A percentile compares a stretch with the other conserved stretches of the same genome.
phyloP scores from a whole-genome alignment of 441 rosid genomes.

The Aleurites moluccanus region DNA sequence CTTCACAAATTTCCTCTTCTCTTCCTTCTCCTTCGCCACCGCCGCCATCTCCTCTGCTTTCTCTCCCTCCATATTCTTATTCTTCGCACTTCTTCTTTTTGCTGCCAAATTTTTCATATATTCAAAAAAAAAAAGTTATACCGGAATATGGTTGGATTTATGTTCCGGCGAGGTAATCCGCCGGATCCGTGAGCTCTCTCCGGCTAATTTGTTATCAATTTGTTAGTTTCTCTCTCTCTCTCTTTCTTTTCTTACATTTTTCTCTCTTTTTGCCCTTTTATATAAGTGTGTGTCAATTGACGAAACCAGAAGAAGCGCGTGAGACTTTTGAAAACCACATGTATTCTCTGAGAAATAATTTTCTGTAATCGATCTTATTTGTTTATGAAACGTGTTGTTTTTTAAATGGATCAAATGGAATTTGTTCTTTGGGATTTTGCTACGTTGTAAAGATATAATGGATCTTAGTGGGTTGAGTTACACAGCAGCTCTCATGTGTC shows the following conservation, averaged over 20 bases:
- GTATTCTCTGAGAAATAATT: background rate
- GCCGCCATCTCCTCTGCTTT: background rate
- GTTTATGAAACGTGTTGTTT: background rate
- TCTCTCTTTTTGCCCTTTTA: background rate
- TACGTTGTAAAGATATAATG: background rate
- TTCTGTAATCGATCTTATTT: background rate
- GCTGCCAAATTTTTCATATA: background rate
- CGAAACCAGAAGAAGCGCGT: constrained; percentile 20
- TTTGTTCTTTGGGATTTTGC: background rate
- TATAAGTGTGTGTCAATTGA: background rate
- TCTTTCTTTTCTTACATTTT: background rate
- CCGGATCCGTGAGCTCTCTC: background rate
- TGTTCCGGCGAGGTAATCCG: background rate
- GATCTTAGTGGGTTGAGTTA: no score
- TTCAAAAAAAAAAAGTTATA: background rate
- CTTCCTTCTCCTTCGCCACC: background rate
- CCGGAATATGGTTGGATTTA: constrained; percentile 10
- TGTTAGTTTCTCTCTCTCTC: background rate
- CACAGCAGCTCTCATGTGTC: no score
- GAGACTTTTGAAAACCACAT: background rate
- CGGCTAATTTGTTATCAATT: background rate
- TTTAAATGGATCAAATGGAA: background rate
- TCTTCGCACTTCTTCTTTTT: background rate
- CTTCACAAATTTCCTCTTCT: constrained; percentile 27
- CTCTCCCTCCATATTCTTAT: background rate